Conservation (phyloP, 768 basidiomycete species). For the Porpolomopsis calyptriformis region DNA sequence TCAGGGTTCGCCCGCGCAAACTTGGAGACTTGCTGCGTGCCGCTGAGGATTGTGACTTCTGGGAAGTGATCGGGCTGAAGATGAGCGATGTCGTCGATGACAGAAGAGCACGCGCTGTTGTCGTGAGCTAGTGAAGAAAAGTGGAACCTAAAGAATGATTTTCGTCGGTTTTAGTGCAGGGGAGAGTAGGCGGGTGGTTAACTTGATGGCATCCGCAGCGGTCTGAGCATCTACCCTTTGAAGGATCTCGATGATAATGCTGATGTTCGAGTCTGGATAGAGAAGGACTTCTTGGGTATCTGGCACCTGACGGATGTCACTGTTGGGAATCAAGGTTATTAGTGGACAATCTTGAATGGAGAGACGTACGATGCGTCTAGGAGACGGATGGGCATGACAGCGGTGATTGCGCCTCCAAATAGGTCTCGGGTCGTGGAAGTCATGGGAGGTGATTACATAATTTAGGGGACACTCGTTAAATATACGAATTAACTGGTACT, state of each 20-base stretch:
- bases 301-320: slow-evolving; percentile 70
- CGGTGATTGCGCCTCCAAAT: slow-evolving; percentile 81
- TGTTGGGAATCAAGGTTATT: slow-evolving; percentile 14
- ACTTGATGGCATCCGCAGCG: slow-evolving; percentile 62
- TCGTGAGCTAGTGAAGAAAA: slow-evolving; percentile 87
- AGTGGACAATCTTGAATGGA: not conserved
- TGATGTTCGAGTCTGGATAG: slow-evolving; percentile 54
- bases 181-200: slow-evolving; percentile 15
- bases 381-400: slow-evolving; percentile 42
- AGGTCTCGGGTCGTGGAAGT: slow-evolving; percentile 42
- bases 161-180: slow-evolving; percentile 5
- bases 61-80: slow-evolving; percentile 27
- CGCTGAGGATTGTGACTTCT: slow-evolving; percentile 44
- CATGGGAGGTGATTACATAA: too few species aligned
- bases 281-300: slow-evolving; percentile 93
- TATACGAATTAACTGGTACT: too few species aligned
- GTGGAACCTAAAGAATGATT: slow-evolving; percentile 55
- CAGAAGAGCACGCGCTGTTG: slow-evolving; percentile 54
- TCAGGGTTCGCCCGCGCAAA: slow-evolving; percentile 57
- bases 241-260: slow-evolving; percentile 78
- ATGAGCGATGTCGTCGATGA: slow-evolving; percentile 29
- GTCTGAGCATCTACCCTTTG: slow-evolving; percentile 53
- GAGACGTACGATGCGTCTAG: slow-evolving; percentile 77
- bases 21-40: slow-evolving; percentile 65
- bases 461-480: too few species aligned